These are phyloP conservation scores for Pulveroboletus sp. DNA, from an alignment of 768 basidiomycete genomes.

Conservation along the genomic window DNA sequence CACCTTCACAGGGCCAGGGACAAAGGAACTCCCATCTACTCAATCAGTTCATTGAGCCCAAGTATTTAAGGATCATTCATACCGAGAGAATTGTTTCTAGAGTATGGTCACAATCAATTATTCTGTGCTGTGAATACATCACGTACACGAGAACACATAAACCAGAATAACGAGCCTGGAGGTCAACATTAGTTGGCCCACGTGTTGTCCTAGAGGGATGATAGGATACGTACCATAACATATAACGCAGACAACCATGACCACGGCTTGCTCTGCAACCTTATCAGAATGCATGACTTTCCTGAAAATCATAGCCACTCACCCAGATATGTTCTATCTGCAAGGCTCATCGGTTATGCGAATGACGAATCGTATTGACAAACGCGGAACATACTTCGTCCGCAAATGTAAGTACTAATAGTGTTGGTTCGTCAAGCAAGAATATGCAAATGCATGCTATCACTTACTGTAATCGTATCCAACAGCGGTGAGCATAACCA, in stretches of 20 bases:
- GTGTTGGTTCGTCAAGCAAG: background rate
- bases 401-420: background rate
- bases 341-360: background rate
- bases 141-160: background rate
- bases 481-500: background rate
- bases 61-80: background rate
- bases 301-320: too few species aligned
- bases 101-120: background rate
- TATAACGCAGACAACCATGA: too few species aligned
- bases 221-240: too few species aligned
- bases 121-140: background rate
- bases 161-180: background rate
- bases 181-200: background rate
- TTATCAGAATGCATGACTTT: too few species aligned
- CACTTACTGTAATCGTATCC: background rate
- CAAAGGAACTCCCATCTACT: background rate
- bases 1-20: background rate
- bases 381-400: background rate
- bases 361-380: background rate
- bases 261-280: too few species aligned
- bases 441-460: background rate
- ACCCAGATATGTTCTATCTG: too few species aligned
- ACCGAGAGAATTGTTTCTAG: background rate
- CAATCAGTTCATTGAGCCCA: background rate
- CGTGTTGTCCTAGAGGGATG: too few species aligned